Base-by-base conservation (phyloP, 805 yeast species). In the Starmerella floris region DNA sequence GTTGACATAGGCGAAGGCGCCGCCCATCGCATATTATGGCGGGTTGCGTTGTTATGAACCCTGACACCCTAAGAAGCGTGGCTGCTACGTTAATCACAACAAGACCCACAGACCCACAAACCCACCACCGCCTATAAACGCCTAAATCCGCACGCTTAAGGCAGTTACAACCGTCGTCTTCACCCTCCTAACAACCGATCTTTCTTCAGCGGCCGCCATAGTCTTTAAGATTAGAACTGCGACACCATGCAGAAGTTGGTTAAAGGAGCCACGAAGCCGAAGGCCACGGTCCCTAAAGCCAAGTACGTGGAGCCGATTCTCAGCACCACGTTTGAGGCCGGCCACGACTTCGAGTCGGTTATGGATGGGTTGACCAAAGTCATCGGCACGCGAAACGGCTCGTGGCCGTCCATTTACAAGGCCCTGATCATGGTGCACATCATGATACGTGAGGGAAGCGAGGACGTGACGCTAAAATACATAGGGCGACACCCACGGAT, bases 281-380 rank as follows among this genome's bases (percentile, higher is more conserved):
- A 66, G 75, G 73, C 83, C 64, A 97, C 97, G 10, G 95, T 97
- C n/a, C 98, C 98, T 5, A 91, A 91, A 63, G 80, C 93, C 30
- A 91, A 91, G 61, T 91, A 91, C 59, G 76, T 91, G 41, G 97
- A 88, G 64, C 97, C 97, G 1, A 83, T 91, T 40, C 68, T 91
- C 26, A 70, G 76, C 68, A 69, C 80, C 23, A 79, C 85, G 2
- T 69, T 71, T 39, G 67, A 68, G 39, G 69, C 65, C 46, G 70
- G 77, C 48, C 76, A 72, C 17, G 72, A 82, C 51, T 77, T 88
- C 54, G 67, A 67, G 45, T 73, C 77, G 19, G 78, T 87, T 30
- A 76, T 87, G 76, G 66, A 69, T 39, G 68, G 82, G 1, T 63
- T 88, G 42, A 68, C 68, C 26, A 55, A 59, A 16, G 66, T 95